These are phyloP conservation scores for Nicotiana paniculata DNA, from an alignment of 257 asterid species.

Conservation along the genomic window DNA sequence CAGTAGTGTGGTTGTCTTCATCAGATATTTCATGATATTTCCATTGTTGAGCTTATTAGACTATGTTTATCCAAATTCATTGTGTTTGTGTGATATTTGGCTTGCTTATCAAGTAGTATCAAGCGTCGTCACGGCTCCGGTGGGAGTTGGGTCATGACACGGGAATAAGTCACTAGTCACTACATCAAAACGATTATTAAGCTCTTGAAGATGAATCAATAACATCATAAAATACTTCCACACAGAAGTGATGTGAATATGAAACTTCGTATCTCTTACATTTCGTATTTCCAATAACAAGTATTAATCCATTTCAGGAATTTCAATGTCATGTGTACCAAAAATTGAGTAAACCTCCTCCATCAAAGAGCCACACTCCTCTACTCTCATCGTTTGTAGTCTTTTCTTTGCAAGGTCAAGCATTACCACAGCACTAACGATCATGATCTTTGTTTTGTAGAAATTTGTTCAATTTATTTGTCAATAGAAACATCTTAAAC, in stretches of 20 bases:
- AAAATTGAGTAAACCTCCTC: neutral
- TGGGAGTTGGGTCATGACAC: too few species aligned
- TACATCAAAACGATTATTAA: neutral
- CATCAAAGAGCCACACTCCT: neutral
- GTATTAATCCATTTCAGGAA: neutral
- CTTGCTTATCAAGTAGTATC: too few species aligned
- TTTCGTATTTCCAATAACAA: neutral
- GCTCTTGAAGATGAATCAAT: neutral
- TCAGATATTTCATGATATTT: too few species aligned
- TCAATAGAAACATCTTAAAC: neutral
- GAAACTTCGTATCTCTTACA: neutral
- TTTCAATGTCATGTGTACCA: neutral
- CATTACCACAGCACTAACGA: neutral
- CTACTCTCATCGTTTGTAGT: neutral
- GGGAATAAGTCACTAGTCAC: neutral
- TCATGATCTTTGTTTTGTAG: neutral
- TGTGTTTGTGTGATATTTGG: too few species aligned
- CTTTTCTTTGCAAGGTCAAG: neutral
- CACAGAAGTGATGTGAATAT: neutral
- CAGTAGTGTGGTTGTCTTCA: too few species aligned
- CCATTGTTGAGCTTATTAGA: too few species aligned
- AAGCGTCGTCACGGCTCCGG: too few species aligned
- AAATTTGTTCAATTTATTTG: neutral
- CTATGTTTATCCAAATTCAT: too few species aligned
- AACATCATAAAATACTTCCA: neutral